Percentiles rank a stretch among this genome's conserved stretches.
phyloP scores from a whole-genome alignment of 768 basidiomycete genomes.

The Panaeolus papilionaceus region DNA sequence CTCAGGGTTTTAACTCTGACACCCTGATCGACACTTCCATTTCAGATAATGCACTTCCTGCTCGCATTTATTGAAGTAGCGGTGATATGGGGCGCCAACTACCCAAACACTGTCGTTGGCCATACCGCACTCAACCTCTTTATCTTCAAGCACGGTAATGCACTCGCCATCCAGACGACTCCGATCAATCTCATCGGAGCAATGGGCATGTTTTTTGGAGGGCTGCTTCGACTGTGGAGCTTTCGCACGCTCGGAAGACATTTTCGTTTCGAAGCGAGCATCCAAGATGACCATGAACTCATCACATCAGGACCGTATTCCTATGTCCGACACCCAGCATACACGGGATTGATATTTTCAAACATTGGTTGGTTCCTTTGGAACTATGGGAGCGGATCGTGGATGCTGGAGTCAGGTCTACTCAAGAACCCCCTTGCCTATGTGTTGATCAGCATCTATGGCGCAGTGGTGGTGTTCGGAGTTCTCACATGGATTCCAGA shows the following conservation, averaged over 20 bases:
- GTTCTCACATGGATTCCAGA: conserved; percentile 22
- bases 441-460: conserved; percentile 3
- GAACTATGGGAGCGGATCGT: conserved; percentile 24
- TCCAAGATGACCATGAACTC: conserved; percentile 47
- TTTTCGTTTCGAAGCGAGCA: conserved; percentile 34
- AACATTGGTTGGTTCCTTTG: conserved; percentile 25
- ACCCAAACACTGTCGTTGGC: too few relatives aligned
- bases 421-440: background rate
- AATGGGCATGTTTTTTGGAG: too few relatives aligned
- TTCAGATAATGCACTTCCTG: too few relatives aligned
- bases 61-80: too few relatives aligned
- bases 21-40: too few relatives aligned
- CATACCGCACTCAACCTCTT: too few relatives aligned
- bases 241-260: conserved; percentile 21
- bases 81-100: too few relatives aligned
- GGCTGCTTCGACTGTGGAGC: too few relatives aligned
- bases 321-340: conserved; percentile 51
- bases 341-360: conserved; percentile 41
- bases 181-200: too few relatives aligned
- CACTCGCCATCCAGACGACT: too few relatives aligned
- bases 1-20: too few relatives aligned
- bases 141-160: too few relatives aligned
- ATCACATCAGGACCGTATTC: conserved; percentile 50
- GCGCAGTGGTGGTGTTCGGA: conserved; percentile 29
- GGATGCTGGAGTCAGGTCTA: conserved; percentile 26